These are phyloP conservation scores for Dioscorea alata DNA, from an alignment of 106 monocot genomes.

Conservation along the genomic window DNA sequence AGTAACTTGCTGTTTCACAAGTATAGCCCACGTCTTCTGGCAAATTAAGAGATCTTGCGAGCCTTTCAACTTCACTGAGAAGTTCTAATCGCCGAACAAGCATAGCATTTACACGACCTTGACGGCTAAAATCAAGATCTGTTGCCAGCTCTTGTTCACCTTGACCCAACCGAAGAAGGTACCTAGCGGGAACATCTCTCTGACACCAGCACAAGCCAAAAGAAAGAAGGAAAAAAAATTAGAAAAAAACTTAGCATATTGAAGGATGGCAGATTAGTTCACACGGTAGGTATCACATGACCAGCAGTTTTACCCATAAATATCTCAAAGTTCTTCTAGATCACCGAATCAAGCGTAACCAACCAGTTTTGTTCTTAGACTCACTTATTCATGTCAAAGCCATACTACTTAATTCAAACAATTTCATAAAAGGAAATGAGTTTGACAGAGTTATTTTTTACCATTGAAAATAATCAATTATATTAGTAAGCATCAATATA, in stretches of 20 bases:
- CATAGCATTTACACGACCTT: constrained; percentile 98
- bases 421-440: neutral
- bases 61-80: constrained; percentile 80
- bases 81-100: constrained; percentile 88
- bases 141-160: constrained; percentile 99
- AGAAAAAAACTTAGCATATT: neutral
- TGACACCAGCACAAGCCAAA: constrained; percentile 12
- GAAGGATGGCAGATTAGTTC: neutral
- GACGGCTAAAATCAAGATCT: constrained; percentile 97
- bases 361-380: no score
- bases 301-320: neutral
- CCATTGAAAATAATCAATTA: no score
- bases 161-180: constrained; percentile 95
- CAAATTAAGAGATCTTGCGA: constrained; percentile 82
- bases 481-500: no score
- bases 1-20: constrained; percentile 97
- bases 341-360: no score
- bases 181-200: constrained; percentile 98
- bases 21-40: constrained; percentile 97
- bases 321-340: no score
- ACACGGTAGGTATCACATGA: neutral
- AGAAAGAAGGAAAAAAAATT: no score
- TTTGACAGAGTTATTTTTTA: neutral
- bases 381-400: no score
- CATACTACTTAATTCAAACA: neutral